phyloP scores from a whole-genome alignment of 139 green algal species.

The Chlorella sorokiniana region DNA sequence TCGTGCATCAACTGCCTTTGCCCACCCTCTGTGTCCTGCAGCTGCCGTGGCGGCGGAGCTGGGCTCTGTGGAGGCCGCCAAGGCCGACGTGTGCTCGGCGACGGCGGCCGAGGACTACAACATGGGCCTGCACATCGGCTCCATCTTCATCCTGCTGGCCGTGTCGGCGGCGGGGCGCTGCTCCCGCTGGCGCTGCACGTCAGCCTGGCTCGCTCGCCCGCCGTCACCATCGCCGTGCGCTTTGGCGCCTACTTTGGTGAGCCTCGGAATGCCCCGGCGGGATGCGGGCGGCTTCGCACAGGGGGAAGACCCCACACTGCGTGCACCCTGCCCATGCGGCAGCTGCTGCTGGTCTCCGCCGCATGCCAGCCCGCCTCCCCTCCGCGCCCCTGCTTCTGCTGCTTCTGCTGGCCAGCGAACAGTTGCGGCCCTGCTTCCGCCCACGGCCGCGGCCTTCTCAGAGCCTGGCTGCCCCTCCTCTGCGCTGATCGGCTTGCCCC shows the following conservation, averaged over 20 bases:
- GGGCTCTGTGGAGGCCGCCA: neutral
- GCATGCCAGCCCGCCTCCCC: no score
- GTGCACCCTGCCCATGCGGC: no score
- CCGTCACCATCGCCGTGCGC: neutral
- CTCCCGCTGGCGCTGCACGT: conserved; percentile 26
- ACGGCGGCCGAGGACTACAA: conserved; percentile 13
- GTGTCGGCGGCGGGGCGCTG: conserved; percentile 8
- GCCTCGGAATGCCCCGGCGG: no score
- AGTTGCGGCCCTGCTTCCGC: no score
- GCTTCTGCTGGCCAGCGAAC: neutral
- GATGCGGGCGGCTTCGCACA: no score
- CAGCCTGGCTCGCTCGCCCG: neutral
- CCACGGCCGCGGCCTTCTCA: no score
- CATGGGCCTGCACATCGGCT: conserved; percentile 38
- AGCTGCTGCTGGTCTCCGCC: neutral
- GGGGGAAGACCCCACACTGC: no score
- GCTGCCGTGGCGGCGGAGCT: neutral
- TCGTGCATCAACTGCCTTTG: neutral
- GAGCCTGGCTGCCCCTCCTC: no score
- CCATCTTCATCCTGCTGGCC: conserved; percentile 39
- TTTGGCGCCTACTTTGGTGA: conserved; percentile 24
- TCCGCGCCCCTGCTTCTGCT: neutral
- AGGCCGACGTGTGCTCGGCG: neutral
- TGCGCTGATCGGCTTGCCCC: neutral
- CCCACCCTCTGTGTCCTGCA: neutral